A percentile compares a stretch with the other conserved stretches of the same genome.
Evolutionary conservation across 108 stramenopile genomes (phyloP).

Genomic region (Pseudonitzschia delicatissima): DNA sequence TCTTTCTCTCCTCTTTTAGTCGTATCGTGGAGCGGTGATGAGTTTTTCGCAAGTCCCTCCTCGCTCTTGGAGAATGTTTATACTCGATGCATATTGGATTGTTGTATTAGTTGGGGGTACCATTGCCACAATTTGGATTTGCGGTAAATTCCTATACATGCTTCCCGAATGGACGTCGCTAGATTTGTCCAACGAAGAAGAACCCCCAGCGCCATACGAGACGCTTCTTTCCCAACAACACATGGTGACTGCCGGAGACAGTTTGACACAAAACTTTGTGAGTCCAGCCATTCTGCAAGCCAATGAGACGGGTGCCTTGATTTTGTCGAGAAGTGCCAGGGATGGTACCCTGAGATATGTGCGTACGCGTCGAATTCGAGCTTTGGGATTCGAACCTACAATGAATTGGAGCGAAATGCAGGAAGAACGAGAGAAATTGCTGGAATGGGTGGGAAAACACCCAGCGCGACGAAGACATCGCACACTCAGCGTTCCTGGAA

Average conservation of each 20-base stretch:
- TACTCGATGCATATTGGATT: constrained; percentile 63
- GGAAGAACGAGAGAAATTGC: constrained; percentile 53
- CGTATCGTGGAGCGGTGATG: constrained; percentile 65
- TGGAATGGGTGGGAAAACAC: constrained; percentile 52
- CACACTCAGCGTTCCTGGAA: constrained; percentile 50
- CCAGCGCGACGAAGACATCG: constrained; percentile 40
- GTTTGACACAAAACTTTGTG: constrained; percentile 57
- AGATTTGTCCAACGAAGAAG: constrained; percentile 54
- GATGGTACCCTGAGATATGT: constrained; percentile 43
- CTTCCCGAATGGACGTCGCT: constrained; percentile 67
- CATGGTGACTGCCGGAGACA: constrained; percentile 62
- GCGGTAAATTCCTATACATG: constrained; percentile 50
- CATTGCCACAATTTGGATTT: constrained; percentile 56
- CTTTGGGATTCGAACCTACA: constrained; percentile 79
- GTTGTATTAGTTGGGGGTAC: constrained; percentile 50
- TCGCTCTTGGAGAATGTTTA: constrained; percentile 32
- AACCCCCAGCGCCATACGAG: constrained; percentile 71
- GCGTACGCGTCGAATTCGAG: constrained; percentile 55
- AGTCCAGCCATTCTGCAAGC: constrained; percentile 78
- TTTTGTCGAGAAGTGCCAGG: constrained; percentile 41
- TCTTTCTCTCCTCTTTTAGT: background rate
- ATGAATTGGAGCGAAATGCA: constrained; percentile 57
- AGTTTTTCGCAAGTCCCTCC: constrained; percentile 53
- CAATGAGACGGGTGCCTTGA: constrained; percentile 70
- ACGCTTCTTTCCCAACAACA: constrained; percentile 53